Base-by-base conservation (phyloP, 768 basidiomycete species). In the Lentinula lateritia region DNA sequence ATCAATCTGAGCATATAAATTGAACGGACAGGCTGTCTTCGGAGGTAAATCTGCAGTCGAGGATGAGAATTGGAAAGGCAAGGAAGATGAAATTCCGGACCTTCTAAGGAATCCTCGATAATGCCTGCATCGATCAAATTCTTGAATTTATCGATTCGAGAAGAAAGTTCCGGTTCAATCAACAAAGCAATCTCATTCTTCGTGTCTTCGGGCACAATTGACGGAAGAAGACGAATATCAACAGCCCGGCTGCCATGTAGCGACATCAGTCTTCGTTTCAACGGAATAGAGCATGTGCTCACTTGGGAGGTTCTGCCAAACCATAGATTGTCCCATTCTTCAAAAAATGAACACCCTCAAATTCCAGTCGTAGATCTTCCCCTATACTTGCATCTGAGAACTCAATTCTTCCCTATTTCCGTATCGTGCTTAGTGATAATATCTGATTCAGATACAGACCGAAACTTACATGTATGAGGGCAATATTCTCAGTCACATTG, bases 261-360 rank as follows among this genome's bases (percentile, higher is more conserved):
- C 42, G 38, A 55, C 57, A 35, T 16, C 0, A 41, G 18, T 6
- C 8, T 13, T 59, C 12, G 52, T 52, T 52, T 23, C 9, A 18
- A 50, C 16, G 39, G 23, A 7, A 54, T 9, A 23, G 48, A 32
- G 8, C 56, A 23, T 32, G 35, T 34, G 66, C 79, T 64, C 64
- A 92, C 91, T 85, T 86, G 16, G 70, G 67, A 4, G 86, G 81
- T 64, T 84, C 81, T 16, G 87, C 89, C 54, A 90, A 78, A 1
- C 89, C 92, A 67, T 86, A 90, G n/a, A 94, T 81, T 0, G 89
- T 81, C 0, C 92, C 92, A 60, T 89, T 88, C 28, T 78, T 70
- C 10, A 89, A 66, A 68, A 92, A 87, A 71, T 93, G 91, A 23
- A 93, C 76, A 0, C 89, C 92, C 68, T 89, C 87, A 63, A 93